Evolutionary conservation across 2,329 filamentous ascomycete species (phyloP), one percentile per base, ranked within the genome.

Genomic region (Calonectria hawksworthii): DNA sequence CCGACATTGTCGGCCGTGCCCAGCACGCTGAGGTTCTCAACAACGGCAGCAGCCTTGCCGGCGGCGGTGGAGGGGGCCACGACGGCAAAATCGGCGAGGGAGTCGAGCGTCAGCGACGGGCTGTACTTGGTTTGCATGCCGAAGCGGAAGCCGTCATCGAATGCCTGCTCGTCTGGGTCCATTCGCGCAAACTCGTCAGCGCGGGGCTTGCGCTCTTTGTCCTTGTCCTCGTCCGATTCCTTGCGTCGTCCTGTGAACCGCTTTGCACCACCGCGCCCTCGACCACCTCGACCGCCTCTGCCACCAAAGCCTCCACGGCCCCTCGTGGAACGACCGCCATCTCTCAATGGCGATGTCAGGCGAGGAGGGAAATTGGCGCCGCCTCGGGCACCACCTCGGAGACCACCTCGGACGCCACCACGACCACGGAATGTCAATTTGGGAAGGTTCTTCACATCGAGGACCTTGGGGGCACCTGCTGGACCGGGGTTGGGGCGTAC

Each of bases 361-460:
- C 54, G 67, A n/a, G 41, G 26, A 34, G 38, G 26, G 30, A 67
- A n/a, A 36, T 26, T 5, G 32, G 2, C 18, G 30, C 67, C 67
- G 41, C 67, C 67, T 26, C 41, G 67, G 36, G 51, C 38, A 30
- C 59, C 47, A 9, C 70, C 52, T 23, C 69, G 54, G 74, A 73
- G 72, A 5, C 76, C 74, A 18, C 77, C 78, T 10, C 75, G 74
- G 32, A 75, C 73, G 30, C 77, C 72, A 36, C 72, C 72, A n/a
- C 77, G 70, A 14, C 78, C 78, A 11, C 78, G 77, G 30, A 79
- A 50, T 28, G 77, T 47, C 34, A 66, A 26, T 44, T 81, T 75
- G 9, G 84, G 86, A 16, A 88, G 79, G 71, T 80, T 86, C 71
- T 81, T 83, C 70, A 88, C 78, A 70, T 86, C 85, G 61, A 89